Evolutionary conservation across 2,329 filamentous ascomycete genomes (phyloP).

Genomic region (Ceratocystis colombiana): DNA sequence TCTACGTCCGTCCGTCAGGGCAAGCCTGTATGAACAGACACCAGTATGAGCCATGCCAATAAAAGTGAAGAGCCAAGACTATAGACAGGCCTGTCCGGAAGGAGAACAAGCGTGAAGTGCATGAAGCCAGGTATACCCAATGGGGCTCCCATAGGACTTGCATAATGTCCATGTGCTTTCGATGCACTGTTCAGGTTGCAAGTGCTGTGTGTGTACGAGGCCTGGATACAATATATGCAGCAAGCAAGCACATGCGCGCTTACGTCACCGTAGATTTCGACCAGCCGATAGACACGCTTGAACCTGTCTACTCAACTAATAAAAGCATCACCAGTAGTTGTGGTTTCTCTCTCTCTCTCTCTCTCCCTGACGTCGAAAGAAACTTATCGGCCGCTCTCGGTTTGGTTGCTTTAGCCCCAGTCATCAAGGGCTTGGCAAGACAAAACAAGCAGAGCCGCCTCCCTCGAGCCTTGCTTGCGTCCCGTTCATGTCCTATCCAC

Average conservation of each 20-base stretch:
- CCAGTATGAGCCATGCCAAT: background rate
- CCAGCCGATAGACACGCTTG: background rate
- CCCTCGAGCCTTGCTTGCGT: background rate
- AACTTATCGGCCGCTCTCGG: background rate
- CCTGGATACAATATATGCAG: too few relatives aligned
- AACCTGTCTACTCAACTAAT: background rate
- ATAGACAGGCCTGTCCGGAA: background rate
- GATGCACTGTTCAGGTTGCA: too few relatives aligned
- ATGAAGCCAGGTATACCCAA: background rate
- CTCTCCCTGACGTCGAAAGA: background rate
- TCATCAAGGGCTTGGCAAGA: constrained; percentile 5
- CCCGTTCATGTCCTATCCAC: background rate
- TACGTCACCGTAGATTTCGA: too few relatives aligned
- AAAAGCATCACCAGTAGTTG: background rate
- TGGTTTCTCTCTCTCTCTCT: background rate
- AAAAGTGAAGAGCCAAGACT: background rate
- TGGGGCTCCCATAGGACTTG: background rate
- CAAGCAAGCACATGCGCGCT: too few relatives aligned
- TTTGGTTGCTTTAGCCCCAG: background rate
- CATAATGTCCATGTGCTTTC: background rate
- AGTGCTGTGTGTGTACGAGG: too few relatives aligned
- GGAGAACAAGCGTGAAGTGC: background rate
- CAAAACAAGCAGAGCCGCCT: constrained; percentile 1
- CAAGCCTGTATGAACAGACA: constrained; percentile 9
- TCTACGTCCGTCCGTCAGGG: background rate